A percentile compares a stretch with the other conserved stretches of the same genome.
Conservation (phyloP, 805 yeast species). For the Pichia eremophila region DNA sequence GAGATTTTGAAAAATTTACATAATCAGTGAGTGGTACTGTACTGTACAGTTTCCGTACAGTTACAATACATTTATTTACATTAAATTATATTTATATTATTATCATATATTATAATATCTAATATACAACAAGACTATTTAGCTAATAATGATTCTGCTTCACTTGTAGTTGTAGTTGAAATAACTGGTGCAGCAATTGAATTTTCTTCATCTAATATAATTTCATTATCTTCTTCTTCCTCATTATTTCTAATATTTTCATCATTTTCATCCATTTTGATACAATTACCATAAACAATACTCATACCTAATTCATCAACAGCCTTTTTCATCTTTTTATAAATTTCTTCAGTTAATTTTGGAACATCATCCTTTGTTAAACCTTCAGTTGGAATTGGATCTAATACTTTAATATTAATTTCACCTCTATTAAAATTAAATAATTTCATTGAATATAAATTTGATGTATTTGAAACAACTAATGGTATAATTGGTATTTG, state of each 20-base stretch:
- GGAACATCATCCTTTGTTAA: constrained; percentile 65
- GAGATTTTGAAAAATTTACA: no score
- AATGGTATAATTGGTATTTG: constrained; percentile 82
- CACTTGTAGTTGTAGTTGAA: no score
- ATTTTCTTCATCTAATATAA: constrained; percentile 2
- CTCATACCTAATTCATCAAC: constrained; percentile 37
- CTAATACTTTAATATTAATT: constrained; percentile 68
- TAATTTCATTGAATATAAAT: constrained; percentile 50
- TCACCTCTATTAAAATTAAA: constrained; percentile 69
- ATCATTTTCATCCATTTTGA: background rate
- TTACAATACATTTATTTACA: no score
- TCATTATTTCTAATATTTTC: constrained; percentile 2
- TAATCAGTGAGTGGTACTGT: no score
- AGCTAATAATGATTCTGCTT: no score
- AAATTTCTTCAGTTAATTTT: constrained; percentile 44
- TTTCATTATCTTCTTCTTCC: background rate
- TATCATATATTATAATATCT: no score
- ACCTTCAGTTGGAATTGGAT: constrained; percentile 67
- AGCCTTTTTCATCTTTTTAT: constrained; percentile 45
- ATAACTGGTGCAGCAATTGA: no score
- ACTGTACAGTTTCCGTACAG: no score
- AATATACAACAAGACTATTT: no score
- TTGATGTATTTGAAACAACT: constrained; percentile 79
- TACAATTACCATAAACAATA: constrained; percentile 18
- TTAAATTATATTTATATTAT: no score